Conservation (phyloP, 306 rosid species). For the Trifolium subterraneum region DNA sequence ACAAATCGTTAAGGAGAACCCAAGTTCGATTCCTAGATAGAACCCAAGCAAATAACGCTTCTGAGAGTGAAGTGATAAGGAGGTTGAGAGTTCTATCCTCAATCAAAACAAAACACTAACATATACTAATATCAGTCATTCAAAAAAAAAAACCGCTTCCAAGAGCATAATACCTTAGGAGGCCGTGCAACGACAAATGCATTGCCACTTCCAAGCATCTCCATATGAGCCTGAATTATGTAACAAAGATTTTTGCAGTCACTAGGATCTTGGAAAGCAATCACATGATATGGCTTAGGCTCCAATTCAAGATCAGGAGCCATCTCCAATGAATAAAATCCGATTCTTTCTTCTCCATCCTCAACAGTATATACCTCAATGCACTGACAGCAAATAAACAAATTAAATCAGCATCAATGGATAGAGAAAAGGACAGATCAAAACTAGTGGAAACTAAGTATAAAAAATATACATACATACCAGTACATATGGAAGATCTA, state of each 20-base stretch:
- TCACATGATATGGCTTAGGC: conserved; percentile 88
- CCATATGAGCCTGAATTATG: conserved; percentile 90
- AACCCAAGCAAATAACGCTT: neutral
- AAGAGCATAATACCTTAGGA: conserved; percentile 69
- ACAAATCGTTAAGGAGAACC: no score
- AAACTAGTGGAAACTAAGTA: conserved; percentile 32
- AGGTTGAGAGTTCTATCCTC: no score
- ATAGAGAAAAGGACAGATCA: neutral
- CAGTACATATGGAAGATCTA: conserved; percentile 81
- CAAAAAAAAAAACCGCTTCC: neutral
- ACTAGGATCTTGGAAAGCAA: conserved; percentile 82
- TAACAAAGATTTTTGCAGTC: conserved; percentile 91
- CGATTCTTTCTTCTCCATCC: conserved; percentile 73
- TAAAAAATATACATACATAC: conserved; percentile 47
- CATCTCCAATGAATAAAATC: conserved; percentile 96
- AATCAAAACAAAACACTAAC: no score
- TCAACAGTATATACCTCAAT: conserved; percentile 81
- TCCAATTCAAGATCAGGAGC: conserved; percentile 91
- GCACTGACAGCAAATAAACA: conserved; percentile 64
- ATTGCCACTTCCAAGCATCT: conserved; percentile 78
- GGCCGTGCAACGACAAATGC: conserved; percentile 85
- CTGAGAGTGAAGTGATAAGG: neutral
- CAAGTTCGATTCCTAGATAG: no score
- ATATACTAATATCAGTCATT: no score
- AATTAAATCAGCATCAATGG: conserved; percentile 31